Percentiles rank a stretch among this genome's conserved stretches.
phyloP scores from a whole-genome alignment of 768 basidiomycete species.

The Russula abietina region DNA sequence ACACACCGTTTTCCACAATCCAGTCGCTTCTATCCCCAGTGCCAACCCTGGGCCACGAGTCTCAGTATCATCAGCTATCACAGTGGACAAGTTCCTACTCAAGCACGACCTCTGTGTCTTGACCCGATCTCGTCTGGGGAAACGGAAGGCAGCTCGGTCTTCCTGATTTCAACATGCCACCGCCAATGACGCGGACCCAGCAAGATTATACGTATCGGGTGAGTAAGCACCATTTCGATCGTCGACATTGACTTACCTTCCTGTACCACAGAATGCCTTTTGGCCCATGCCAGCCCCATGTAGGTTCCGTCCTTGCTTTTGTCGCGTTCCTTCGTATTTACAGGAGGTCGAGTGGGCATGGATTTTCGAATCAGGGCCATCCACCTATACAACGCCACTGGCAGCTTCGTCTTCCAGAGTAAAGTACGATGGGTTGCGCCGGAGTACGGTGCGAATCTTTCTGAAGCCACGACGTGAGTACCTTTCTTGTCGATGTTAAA shows the following conservation, averaged over 20 bases:
- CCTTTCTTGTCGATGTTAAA: background rate
- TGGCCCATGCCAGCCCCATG: too few species aligned
- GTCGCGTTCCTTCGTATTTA: too few species aligned
- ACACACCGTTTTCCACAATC: background rate
- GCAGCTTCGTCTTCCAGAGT: background rate
- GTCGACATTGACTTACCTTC: background rate
- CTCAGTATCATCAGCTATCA: background rate
- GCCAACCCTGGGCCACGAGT: background rate
- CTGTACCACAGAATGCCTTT: background rate
- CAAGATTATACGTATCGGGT: background rate
- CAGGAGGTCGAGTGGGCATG: too few species aligned
- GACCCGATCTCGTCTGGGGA: background rate
- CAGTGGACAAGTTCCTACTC: background rate
- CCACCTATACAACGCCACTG: too few species aligned
- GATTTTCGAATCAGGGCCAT: too few species aligned
- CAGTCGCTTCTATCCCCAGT: background rate
- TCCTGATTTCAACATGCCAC: background rate
- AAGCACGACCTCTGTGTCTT: background rate
- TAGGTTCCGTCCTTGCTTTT: too few species aligned
- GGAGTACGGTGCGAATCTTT: background rate
- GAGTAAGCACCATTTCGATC: background rate
- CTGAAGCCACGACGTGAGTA: background rate
- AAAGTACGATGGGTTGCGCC: background rate
- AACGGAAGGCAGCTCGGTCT: background rate
- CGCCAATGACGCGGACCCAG: background rate